Base-by-base conservation (phyloP, 768 basidiomycete species). In the Leucocoprinus birnbaumii region DNA sequence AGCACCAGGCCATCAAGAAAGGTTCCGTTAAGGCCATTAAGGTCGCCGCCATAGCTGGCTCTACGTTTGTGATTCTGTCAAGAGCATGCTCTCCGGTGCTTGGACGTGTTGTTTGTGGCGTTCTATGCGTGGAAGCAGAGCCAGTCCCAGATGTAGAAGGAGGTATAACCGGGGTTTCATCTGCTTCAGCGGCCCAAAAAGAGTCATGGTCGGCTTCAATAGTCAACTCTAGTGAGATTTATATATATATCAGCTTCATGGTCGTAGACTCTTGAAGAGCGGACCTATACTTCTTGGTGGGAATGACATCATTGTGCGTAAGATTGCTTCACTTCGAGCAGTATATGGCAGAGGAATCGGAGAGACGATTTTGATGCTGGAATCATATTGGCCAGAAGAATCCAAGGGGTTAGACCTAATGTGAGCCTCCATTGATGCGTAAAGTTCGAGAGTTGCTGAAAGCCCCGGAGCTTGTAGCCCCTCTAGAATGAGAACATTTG, bases 11-110 rank as follows among this genome's bases (percentile, higher is more conserved):
- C 72, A 78, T 71, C 19, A 78, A 68, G 52, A 65, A 72, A 2
- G 75, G 75, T 42, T 78, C 76, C 1, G 74, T 74, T 59, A 76
- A 66, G 16, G 74, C 74, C 3, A 76, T 74, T 13, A 78, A 59
- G 3, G 74, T 75, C 27, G 71, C 67, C 0, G 75, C 69, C 9
- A 73, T 66, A 38, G 72, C 64, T 2, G 71, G 68, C 22, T 70
- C 64, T 52, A 68, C 59, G 19, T 16, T 19, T 2, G 47, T 37
- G 16, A 26, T n/a, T 61, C 51, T 40, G 59, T 44, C 13, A 16
- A n/a, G 38, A 16, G 38, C 16, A 38, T 38, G 38, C n/a, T 3
- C 9, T 38, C 9, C 38, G 38, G 38, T 38, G 9, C 34, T 7
- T 35, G 34, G 34, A 35, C 6, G 14, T 14, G 6, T 35, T 35